A percentile compares a stretch with the other conserved stretches of the same genome.
These are phyloP conservation scores for Parasitella parasitica DNA, from an alignment of 371 early-diverging fungal genomes.

Conservation along the genomic window DNA sequence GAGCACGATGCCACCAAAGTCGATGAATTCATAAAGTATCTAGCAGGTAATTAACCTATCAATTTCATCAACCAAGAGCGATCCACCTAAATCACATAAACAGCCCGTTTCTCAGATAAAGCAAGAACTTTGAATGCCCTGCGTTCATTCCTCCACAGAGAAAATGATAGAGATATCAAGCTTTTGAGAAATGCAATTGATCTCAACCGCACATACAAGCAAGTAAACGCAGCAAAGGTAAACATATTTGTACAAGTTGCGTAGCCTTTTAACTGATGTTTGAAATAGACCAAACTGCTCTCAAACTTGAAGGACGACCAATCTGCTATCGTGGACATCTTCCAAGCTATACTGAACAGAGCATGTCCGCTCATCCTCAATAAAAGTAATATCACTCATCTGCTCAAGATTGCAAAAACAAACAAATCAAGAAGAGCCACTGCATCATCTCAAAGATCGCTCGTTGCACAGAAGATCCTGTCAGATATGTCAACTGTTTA, in stretches of 20 bases:
- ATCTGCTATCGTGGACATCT: slow-evolving; percentile 64
- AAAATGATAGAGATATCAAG: slow-evolving; percentile 22
- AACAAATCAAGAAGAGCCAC: slow-evolving; percentile 17
- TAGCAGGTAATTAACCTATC: slow-evolving; percentile 37
- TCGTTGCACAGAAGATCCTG: slow-evolving; percentile 29
- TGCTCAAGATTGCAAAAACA: slow-evolving; percentile 17
- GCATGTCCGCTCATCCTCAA: slow-evolving; percentile 55
- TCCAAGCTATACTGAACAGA: slow-evolving; percentile 64
- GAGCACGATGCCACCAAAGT: slow-evolving; percentile 26
- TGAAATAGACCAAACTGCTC: slow-evolving; percentile 59
- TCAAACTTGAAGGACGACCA: slow-evolving; percentile 62
- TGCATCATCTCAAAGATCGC: slow-evolving; percentile 8
- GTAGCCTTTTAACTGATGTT: not conserved
- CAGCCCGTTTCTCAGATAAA: slow-evolving; percentile 58
- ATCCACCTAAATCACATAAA: too few relatives aligned
- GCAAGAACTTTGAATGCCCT: slow-evolving; percentile 32
- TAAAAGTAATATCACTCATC: slow-evolving; percentile 31
- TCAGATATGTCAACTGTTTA: slow-evolving; percentile 20
- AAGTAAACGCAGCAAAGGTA: slow-evolving; percentile 30
- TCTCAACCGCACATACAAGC: slow-evolving; percentile 28
- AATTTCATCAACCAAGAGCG: too few relatives aligned
- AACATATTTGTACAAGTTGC: not conserved
- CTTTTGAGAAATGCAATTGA: slow-evolving; percentile 21
- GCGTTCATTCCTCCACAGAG: slow-evolving; percentile 21
- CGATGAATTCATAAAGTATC: slow-evolving; percentile 40